Base-by-base conservation (phyloP, 2,329 filamentous ascomycete genomes). In the Dryadomyces quercus-mongolicae region DNA sequence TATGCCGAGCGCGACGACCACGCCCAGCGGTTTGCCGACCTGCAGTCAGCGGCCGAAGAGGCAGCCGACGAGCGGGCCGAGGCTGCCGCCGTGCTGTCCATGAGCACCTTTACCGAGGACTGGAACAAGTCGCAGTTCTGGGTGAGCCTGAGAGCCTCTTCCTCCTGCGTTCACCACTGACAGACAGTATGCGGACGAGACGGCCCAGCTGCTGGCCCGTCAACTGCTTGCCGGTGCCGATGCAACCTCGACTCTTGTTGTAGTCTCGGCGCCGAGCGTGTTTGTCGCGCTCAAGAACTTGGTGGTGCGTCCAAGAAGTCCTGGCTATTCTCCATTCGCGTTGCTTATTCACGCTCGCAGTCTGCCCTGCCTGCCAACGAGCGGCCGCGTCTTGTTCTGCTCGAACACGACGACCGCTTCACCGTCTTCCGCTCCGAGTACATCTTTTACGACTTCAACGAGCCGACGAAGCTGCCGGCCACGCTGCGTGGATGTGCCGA, bases 41-140 rank as follows among this genome's bases (percentile, higher is more conserved):
- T 92, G 52, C 82, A 82, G 67, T 70, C 72, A 12, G 72, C 75
- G 40, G 80, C 82, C 1, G 83, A 86, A 63, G 70, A 76, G 49
- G 72, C 76, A 31, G 63, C 62, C 36, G 61, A 58, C 6, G 54
- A 36, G 40, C 51, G n/a, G 20, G 44, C 12, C 12, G 43, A 21
- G 6, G 13, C 34, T 5, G 48, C 42, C 8, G 60, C 58, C 36
- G 65, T 66, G 43, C 58, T 78, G 54, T 73, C 70, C 16, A 92
- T 92, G 79, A 80, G 86, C 34, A 72, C 77, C 1, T 93, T 92
- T 62, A 74, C 75, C 1, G 88, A 92, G 68, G 84, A 92, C 67
- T 93, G 88, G 88, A 88, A 91, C 63, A 79, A 85, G 63, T 85
- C 80, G 58, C 87, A 92, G 68, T 93, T 93, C 63, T 93, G 88